A percentile compares a stretch with the other conserved stretches of the same genome.
Evolutionary conservation across 345 rosid species (phyloP).

Genomic region (Ceriops zippeliana): DNA sequence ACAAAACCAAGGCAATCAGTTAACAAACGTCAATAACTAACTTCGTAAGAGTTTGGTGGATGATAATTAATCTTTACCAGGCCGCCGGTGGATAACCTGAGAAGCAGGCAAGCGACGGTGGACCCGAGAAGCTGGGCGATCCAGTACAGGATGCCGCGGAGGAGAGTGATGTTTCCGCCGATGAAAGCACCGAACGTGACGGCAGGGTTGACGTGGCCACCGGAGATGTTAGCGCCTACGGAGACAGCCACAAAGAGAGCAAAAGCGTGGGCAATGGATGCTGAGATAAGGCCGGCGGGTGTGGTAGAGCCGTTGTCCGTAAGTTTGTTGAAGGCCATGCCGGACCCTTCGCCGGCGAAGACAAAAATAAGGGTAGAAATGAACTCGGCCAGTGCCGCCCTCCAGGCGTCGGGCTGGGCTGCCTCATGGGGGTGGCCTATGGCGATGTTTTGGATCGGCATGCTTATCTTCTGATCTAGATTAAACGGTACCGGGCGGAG

Average conservation of each 20-base stretch:
- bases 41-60: background rate
- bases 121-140: constrained; percentile 89
- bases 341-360: constrained; percentile 88
- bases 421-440: constrained; percentile 67
- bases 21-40: background rate
- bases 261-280: constrained; percentile 73
- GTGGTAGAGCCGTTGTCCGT: constrained; percentile 62
- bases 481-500: constrained; percentile 2
- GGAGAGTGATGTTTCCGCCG: constrained; percentile 81
- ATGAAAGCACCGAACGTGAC: constrained; percentile 85
- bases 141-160: constrained; percentile 88
- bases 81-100: constrained; percentile 68
- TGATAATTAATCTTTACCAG: constrained; percentile 37
- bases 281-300: constrained; percentile 78
- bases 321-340: constrained; percentile 89
- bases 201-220: constrained; percentile 93
- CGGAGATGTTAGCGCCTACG: constrained; percentile 81
- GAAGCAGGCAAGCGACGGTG: constrained; percentile 72
- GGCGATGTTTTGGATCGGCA: constrained; percentile 90
- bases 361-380: constrained; percentile 77
- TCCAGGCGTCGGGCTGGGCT: constrained; percentile 61
- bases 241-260: constrained; percentile 78
- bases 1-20: background rate
- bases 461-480: constrained; percentile 26
- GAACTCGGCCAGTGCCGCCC: constrained; percentile 86